phyloP scores from a whole-genome alignment of 257 asterid genomes.

The Solanum pinnatisectum region DNA sequence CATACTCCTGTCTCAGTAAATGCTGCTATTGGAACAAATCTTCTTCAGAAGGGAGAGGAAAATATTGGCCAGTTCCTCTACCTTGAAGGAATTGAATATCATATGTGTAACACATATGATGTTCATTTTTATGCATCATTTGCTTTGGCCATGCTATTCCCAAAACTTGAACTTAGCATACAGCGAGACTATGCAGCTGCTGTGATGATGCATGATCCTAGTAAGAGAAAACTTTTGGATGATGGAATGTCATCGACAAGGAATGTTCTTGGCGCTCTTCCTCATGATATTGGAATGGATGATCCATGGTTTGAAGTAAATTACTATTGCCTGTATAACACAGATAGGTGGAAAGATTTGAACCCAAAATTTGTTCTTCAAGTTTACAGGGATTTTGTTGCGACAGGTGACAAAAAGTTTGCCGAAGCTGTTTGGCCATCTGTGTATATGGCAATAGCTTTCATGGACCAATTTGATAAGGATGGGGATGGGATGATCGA shows the following conservation, averaged over 20 bases:
- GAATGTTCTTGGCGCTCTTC: constrained; percentile 92
- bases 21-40: constrained; percentile 68
- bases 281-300: constrained; percentile 91
- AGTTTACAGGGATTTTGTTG: constrained; percentile 80
- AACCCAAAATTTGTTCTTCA: constrained; percentile 93
- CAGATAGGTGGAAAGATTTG: constrained; percentile 96
- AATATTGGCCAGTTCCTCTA: constrained; percentile 90
- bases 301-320: constrained; percentile 98
- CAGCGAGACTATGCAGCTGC: constrained; percentile 96
- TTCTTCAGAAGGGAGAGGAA: constrained; percentile 74
- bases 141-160: constrained; percentile 67
- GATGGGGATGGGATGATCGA: constrained; percentile 99
- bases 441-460: constrained; percentile 86
- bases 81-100: constrained; percentile 93
- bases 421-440: constrained; percentile 93
- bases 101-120: constrained; percentile 89
- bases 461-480: constrained; percentile 93
- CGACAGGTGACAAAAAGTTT: constrained; percentile 61
- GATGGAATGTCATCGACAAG: constrained; percentile 62
- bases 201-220: constrained; percentile 96
- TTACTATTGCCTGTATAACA: constrained; percentile 64
- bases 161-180: constrained; percentile 82
- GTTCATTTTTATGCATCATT: constrained; percentile 93
- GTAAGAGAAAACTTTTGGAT: constrained; percentile 39
- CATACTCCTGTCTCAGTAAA: constrained; percentile 45